These are phyloP conservation scores for Phialocephala sp. DNA, from an alignment of 2,329 filamentous ascomycete species.

Conservation along the genomic window DNA sequence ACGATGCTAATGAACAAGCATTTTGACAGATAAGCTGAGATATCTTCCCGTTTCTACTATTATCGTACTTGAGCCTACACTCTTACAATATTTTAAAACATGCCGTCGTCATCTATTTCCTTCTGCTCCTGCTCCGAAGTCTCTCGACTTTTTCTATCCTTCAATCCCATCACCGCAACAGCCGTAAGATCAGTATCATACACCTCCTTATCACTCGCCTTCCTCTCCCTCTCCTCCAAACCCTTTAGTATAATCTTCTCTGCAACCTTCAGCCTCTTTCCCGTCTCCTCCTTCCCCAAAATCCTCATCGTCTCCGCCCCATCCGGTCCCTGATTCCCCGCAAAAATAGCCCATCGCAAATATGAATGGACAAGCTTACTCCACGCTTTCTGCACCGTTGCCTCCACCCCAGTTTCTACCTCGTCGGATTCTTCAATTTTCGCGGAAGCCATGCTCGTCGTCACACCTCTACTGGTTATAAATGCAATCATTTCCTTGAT, in stretches of 20 bases:
- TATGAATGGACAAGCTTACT: conserved; percentile 58
- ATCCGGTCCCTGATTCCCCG: conserved; percentile 57
- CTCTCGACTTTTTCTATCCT: background rate
- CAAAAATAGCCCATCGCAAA: conserved; percentile 61
- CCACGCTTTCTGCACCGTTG: conserved; percentile 37
- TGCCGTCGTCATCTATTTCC: background rate
- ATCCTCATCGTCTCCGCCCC: conserved; percentile 59
- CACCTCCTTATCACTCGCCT: background rate
- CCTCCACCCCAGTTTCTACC: conserved; percentile 2
- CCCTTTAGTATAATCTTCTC: conserved; percentile 22
- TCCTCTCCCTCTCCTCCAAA: conserved; percentile 20
- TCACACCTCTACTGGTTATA: conserved; percentile 19
- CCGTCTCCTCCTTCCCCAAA: conserved; percentile 57
- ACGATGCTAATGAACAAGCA: conserved; percentile 5
- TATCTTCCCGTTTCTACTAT: background rate
- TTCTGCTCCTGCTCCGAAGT: background rate
- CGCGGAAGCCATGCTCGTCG: conserved; percentile 7
- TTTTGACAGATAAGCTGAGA: background rate
- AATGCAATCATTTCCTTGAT: conserved; percentile 19
- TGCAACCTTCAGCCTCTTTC: conserved; percentile 45
- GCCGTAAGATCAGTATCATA: background rate
- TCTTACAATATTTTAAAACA: background rate
- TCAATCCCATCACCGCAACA: background rate
- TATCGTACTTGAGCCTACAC: background rate
- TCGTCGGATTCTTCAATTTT: background rate